Conservation (phyloP, 2,329 filamentous ascomycete genomes). For the Monosporascus sp. region DNA sequence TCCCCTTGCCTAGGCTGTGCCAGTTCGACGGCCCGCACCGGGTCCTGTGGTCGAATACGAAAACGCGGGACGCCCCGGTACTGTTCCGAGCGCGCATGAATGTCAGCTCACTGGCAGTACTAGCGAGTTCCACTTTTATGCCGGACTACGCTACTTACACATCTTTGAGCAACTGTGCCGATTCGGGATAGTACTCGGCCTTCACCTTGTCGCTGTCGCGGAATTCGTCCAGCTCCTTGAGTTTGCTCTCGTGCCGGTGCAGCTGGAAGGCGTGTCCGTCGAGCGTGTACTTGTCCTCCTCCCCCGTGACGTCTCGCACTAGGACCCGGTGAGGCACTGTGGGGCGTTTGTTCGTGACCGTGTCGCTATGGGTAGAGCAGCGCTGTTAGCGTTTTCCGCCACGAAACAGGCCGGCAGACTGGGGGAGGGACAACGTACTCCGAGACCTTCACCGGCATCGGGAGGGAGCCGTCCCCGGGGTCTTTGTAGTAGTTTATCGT, state of each 20-base stretch:
- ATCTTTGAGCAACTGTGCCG: slow-evolving; percentile 59
- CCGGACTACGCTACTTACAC: slow-evolving; percentile 20
- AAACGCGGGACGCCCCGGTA: slow-evolving; percentile 53
- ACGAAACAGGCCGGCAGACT: no score
- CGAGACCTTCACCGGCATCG: slow-evolving; percentile 21
- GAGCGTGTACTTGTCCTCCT: slow-evolving; percentile 34
- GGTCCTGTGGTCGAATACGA: slow-evolving; percentile 71
- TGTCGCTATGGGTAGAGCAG: slow-evolving; percentile 14
- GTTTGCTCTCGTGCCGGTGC: slow-evolving; percentile 22
- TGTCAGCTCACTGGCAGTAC: slow-evolving; percentile 25
- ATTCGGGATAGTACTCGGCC: slow-evolving; percentile 65
- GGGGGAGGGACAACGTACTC: slow-evolving; percentile 10
- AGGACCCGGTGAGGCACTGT: slow-evolving; percentile 37
- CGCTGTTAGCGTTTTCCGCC: background rate
- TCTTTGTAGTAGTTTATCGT: slow-evolving; percentile 25
- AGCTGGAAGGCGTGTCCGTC: slow-evolving; percentile 38
- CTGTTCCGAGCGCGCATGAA: slow-evolving; percentile 32
- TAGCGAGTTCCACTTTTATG: no score
- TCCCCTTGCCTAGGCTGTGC: slow-evolving; percentile 63
- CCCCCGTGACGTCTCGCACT: slow-evolving; percentile 34
- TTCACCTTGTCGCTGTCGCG: slow-evolving; percentile 55
- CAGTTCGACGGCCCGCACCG: slow-evolving; percentile 49
- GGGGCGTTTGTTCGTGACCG: slow-evolving; percentile 36
- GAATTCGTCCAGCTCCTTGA: slow-evolving; percentile 30
- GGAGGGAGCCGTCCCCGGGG: slow-evolving; percentile 22